A percentile compares a stretch with the other conserved stretches of the same genome.
phyloP scores from a whole-genome alignment of 1,139 yeast genomes.

The Sugiyamaella paludigena region DNA sequence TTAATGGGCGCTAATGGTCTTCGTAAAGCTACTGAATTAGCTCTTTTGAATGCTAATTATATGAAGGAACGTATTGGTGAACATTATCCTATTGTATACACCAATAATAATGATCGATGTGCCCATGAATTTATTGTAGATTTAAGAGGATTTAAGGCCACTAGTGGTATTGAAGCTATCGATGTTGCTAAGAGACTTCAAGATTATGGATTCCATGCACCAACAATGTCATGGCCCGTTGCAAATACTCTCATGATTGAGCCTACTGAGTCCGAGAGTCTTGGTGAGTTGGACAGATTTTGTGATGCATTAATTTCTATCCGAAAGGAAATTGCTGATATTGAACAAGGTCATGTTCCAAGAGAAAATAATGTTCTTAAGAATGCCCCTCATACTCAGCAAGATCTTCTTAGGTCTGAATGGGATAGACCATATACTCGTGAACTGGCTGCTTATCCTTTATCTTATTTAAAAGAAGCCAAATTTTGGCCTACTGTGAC shows the following conservation, averaged over 20 bases:
- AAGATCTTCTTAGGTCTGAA: conserved; percentile 68
- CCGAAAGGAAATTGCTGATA: conserved; percentile 76
- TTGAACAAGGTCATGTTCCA: conserved; percentile 59
- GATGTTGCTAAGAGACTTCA: conserved; percentile 96
- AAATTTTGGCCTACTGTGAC: conserved; percentile 97
- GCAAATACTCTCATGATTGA: conserved; percentile 97
- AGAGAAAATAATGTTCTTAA: conserved; percentile 67
- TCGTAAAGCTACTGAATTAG: conserved; percentile 81
- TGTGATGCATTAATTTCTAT: conserved; percentile 83
- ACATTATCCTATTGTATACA: conserved; percentile 73
- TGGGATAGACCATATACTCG: conserved; percentile 90
- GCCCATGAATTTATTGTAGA: conserved; percentile 97
- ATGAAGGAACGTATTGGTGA: conserved; percentile 76
- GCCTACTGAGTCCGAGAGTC: conserved; percentile 93
- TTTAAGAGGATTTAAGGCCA: conserved; percentile 74
- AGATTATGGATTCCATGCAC: conserved; percentile 98
- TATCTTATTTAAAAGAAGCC: conserved; percentile 63
- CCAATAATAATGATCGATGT: conserved; percentile 70
- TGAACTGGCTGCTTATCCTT: conserved; percentile 91
- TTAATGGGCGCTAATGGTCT: conserved; percentile 85
- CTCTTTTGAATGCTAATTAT: conserved; percentile 93
- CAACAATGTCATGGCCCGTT: conserved; percentile 98
- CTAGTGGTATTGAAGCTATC: conserved; percentile 82
- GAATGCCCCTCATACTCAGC: conserved; percentile 89
- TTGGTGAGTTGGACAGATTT: conserved; percentile 85